Evolutionary conservation across 2,329 filamentous ascomycete genomes (phyloP).

Genomic region (Botrytis squamosa): DNA sequence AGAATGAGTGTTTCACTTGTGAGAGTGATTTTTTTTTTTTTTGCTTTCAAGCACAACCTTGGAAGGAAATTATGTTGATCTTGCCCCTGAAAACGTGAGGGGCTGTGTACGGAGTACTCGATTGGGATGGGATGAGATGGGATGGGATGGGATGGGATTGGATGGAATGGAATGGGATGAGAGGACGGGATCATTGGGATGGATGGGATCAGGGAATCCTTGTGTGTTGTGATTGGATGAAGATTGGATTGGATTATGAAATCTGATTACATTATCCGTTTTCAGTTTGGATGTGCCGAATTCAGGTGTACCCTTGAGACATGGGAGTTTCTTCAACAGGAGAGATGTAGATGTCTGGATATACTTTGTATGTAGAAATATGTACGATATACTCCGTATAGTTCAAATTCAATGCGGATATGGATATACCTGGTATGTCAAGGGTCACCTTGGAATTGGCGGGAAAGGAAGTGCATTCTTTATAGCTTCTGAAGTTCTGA

Average conservation of each 20-base stretch:
- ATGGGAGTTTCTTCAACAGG: background rate
- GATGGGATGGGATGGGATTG: background rate
- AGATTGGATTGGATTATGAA: background rate
- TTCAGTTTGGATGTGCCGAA: background rate
- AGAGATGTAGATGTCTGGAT: too few relatives aligned
- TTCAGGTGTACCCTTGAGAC: background rate
- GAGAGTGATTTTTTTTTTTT: background rate
- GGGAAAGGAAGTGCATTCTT: background rate
- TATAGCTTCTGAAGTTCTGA: too few relatives aligned
- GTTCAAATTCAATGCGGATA: too few relatives aligned
- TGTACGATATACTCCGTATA: too few relatives aligned
- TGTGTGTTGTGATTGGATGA: background rate
- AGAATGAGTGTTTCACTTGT: background rate
- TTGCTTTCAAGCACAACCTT: background rate
- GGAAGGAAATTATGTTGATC: background rate
- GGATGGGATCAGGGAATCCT: background rate
- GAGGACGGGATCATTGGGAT: background rate
- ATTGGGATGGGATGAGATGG: background rate
- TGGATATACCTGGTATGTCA: too few relatives aligned
- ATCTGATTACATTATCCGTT: background rate
- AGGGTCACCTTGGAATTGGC: background rate
- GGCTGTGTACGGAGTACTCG: background rate
- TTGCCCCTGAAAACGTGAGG: background rate
- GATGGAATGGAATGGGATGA: background rate
- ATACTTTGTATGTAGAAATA: too few relatives aligned